Conservation (phyloP, 2,329 filamentous ascomycete genomes). For the Pestalotiopsis sp. region DNA sequence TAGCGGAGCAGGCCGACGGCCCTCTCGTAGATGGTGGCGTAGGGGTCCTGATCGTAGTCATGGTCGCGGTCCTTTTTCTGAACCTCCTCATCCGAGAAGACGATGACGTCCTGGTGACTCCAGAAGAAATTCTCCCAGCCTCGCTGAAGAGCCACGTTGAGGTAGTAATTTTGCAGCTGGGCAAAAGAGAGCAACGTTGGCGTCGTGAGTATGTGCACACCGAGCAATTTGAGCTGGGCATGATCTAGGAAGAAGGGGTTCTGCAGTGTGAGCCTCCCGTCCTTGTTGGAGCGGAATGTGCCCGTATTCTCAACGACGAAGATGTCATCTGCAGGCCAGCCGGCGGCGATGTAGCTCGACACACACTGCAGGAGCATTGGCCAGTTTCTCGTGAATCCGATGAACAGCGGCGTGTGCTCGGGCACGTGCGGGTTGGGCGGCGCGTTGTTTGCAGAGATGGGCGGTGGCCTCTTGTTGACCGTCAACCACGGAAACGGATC, state of each 20-base stretch:
- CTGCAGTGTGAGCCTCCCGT: conserved; percentile 43
- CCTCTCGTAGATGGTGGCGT: conserved; percentile 34
- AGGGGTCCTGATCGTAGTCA: conserved; percentile 34
- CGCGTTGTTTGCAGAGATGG: conserved; percentile 31
- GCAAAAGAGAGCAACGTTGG: conserved; percentile 48
- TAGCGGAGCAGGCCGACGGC: conserved; percentile 31
- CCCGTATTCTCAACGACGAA: conserved; percentile 57
- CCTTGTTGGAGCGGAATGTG: conserved; percentile 47
- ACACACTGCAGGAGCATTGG: conserved; percentile 52
- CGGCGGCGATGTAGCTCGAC: conserved; percentile 52
- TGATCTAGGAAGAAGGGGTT: conserved; percentile 58
- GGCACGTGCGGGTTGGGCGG: conserved; percentile 33
- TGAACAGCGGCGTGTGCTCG: conserved; percentile 40
- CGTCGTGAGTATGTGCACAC: conserved; percentile 49
- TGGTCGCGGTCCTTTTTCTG: conserved; percentile 35
- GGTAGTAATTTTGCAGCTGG: conserved; percentile 50
- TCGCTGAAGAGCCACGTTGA: conserved; percentile 39
- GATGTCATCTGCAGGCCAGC: conserved; percentile 55
- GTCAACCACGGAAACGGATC: conserved; percentile 40
- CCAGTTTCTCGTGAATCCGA: conserved; percentile 56
- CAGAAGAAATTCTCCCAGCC: conserved; percentile 48
- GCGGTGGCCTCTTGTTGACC: conserved; percentile 25
- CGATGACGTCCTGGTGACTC: conserved; percentile 49
- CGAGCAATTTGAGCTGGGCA: conserved; percentile 43
- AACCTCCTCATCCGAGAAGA: conserved; percentile 40